Evolutionary conservation across 192 early-diverging fungal species (phyloP), one percentile per base, ranked within the genome.

Genomic region (Endogone sp.): DNA sequence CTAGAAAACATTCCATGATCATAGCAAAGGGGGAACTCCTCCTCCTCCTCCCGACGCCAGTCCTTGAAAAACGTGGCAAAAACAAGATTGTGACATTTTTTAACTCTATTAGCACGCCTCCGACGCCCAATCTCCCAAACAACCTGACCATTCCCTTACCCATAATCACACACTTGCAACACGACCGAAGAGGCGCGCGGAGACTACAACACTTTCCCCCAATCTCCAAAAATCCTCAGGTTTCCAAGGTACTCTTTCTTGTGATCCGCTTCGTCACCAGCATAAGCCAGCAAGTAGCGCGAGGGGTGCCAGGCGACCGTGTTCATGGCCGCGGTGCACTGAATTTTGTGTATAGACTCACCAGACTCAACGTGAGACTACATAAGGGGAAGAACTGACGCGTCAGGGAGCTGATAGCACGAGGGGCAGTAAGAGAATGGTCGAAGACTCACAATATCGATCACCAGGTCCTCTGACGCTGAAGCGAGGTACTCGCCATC

Each of bases 261-360:
- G 2, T 65, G 37, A 8, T 67, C 64, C 49, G 75, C 75, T 68
- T 92, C 90, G 63, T 94, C 91, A 8, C 90, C 89, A 2, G 91
- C 89, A 75, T 89, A 94, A 4, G 92, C 91, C 4, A 94, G 80
- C 9, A 92, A 70, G 77, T 92, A 90, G 62, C 88, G 85, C 56
- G 68, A 77, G 4, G 93, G 93, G 69, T 93, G 90, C 92, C 92
- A 94, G 23, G 91, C 87, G 1, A 93, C 85, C 6, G 85, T 86
- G 71, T 93, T 91, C 72, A 86, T 88, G 11, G 91, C 85, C 6
- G 89, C 85, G 60, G 67, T 77, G 29, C 86, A 89, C 23, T 76
- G 67, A n/a, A 93, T 82, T 22, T 86, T 88, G 69, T 93, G 84
- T 10, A 93, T 75, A 2, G 80, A 86, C 54, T 90, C 86, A 3